Conservation (phyloP, 257 asterid species). For the Solanum verrucosum region DNA sequence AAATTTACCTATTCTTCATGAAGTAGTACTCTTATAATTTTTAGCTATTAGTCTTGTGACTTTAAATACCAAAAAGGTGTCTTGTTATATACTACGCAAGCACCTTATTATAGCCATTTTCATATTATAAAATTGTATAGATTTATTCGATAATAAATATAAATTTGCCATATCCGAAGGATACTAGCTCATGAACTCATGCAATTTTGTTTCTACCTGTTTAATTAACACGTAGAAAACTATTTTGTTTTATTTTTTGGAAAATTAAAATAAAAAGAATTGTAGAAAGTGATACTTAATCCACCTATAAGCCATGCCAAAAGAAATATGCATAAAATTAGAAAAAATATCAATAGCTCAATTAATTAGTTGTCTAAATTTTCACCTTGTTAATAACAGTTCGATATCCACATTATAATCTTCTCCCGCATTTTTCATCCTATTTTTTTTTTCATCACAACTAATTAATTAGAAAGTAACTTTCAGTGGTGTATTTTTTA, state of each 20-base stretch:
- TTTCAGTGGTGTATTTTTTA: background rate
- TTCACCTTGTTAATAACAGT: too few relatives aligned
- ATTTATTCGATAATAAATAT: too few relatives aligned
- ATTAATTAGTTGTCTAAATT: fast-evolving
- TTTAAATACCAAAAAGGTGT: background rate
- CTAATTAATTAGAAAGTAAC: background rate
- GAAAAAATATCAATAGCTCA: too few relatives aligned
- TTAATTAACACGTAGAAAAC: too few relatives aligned
- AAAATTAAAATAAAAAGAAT: too few relatives aligned
- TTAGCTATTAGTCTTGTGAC: background rate
- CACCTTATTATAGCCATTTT: background rate
- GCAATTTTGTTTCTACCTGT: background rate
- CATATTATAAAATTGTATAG: background rate
- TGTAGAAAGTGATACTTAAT: too few relatives aligned
- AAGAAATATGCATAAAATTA: too few relatives aligned
- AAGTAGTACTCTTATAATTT: too few relatives aligned
- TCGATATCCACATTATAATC: too few relatives aligned
- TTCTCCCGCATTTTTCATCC: background rate
- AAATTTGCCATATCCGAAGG: background rate
- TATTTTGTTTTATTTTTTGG: too few relatives aligned
- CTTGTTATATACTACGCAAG: background rate
- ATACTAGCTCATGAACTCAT: background rate
- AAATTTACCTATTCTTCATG: too few relatives aligned
- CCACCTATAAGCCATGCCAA: background rate
- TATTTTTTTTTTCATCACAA: background rate